Conservation (phyloP, 257 asterid species). For the Salvia splendens region DNA sequence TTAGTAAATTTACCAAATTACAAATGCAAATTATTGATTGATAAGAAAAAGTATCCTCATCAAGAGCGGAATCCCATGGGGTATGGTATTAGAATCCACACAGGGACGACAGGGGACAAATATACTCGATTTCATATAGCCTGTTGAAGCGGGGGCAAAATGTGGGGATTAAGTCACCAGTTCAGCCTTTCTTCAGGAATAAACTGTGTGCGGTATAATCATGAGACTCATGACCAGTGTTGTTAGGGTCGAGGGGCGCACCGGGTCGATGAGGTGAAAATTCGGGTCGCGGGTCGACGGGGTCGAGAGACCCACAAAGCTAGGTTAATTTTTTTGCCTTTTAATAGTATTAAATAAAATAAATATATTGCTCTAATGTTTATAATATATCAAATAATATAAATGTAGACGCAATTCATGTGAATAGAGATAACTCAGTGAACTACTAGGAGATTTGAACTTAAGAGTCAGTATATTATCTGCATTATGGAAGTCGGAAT, state of each 20-base stretch:
- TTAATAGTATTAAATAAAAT: no score
- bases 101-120: not conserved
- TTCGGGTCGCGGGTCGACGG: no score
- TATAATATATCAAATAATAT: no score
- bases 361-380: no score
- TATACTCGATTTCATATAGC: not conserved
- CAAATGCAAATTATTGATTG: not conserved
- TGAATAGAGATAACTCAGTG: not conserved
- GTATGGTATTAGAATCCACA: not conserved
- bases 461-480: not conserved
- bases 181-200: not conserved
- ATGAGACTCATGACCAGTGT: no score
- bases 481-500: not conserved
- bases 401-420: no score
- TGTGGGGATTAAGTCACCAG: not conserved
- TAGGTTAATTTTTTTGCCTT: no score
- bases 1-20: not conserved
- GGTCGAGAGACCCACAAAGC: no score
- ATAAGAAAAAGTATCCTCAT: not conserved
- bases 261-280: no score
- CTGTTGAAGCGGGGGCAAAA: not conserved
- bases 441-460: not conserved
- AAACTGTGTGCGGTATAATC: not conserved
- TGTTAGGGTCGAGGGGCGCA: no score
- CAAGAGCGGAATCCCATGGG: not conserved